A percentile compares a stretch with the other conserved stretches of the same genome.
Conservation (phyloP, 352 stramenopile genomes). For the Phytophthora kernoviae region DNA sequence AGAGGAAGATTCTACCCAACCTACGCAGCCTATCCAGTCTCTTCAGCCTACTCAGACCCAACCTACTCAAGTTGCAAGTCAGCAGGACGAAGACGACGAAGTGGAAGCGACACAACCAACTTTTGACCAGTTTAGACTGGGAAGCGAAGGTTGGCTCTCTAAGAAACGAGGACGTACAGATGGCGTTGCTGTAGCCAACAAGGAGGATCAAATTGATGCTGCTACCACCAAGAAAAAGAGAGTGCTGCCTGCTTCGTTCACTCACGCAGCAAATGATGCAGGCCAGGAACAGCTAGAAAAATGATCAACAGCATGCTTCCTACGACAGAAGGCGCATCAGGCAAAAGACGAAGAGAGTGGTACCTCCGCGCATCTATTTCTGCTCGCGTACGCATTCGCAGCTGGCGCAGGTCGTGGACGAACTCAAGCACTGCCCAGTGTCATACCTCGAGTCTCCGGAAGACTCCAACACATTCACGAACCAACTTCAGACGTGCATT, state of each 20-base stretch:
- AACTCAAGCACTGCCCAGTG: slow-evolving; percentile 77
- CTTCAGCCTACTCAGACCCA: background rate
- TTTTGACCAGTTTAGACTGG: slow-evolving; percentile 9
- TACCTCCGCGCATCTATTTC: slow-evolving; percentile 81
- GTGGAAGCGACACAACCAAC: slow-evolving; percentile 30
- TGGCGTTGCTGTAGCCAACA: background rate
- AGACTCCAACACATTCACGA: slow-evolving; percentile 31
- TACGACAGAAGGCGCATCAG: slow-evolving; percentile 34
- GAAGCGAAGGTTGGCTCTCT: slow-evolving; percentile 20
- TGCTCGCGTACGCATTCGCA: slow-evolving; percentile 90
- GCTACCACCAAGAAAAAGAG: slow-evolving; percentile 25
- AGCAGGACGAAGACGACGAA: slow-evolving; percentile 25
- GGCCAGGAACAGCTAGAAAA: slow-evolving; percentile 13
- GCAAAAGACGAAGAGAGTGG: slow-evolving; percentile 32
- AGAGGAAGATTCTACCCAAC: background rate
- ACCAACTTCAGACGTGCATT: slow-evolving; percentile 78
- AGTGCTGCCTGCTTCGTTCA: slow-evolving; percentile 32
- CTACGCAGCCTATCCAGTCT: too few relatives aligned
- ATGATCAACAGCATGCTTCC: slow-evolving; percentile 2
- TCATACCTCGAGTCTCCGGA: slow-evolving; percentile 61
- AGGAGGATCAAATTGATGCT: slow-evolving; percentile 14
- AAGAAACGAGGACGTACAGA: slow-evolving; percentile 5
- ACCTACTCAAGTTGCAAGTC: background rate
- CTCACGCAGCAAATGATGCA: slow-evolving; percentile 13
- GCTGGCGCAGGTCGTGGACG: slow-evolving; percentile 77